Evolutionary conservation across 1,284 basidiomycete species (phyloP).

Genomic region (Malassezia yamatoensis): DNA sequence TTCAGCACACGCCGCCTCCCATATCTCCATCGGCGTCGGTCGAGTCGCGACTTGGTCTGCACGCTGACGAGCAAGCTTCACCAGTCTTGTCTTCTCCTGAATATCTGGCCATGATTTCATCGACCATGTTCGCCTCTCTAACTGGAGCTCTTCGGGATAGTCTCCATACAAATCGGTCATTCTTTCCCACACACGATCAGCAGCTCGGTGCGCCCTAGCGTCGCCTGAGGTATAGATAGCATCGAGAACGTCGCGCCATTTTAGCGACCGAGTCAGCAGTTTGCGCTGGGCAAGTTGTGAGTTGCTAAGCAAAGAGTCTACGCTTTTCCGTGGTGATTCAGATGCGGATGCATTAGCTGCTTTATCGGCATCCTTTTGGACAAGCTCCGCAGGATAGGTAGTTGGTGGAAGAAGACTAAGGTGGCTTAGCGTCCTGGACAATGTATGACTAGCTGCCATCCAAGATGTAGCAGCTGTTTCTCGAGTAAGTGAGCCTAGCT

Average conservation of each 20-base stretch:
- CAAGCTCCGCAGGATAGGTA: neutral
- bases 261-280: neutral
- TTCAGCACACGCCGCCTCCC: neutral
- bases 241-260: constrained; percentile 9
- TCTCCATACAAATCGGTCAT: neutral
- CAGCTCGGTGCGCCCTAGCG: neutral
- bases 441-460: constrained; percentile 2
- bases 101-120: neutral
- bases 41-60: neutral
- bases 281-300: neutral
- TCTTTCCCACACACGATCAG: neutral
- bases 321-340: neutral
- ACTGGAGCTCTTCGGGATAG: neutral
- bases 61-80: neutral
- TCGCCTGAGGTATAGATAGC: neutral
- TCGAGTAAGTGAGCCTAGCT: neutral
- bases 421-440: neutral
- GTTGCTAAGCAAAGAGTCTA: neutral
- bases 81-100: neutral
- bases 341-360: neutral
- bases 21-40: neutral
- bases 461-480: neutral
- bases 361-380: constrained; percentile 1
- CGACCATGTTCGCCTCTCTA: constrained; percentile 9
- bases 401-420: neutral